phyloP scores from a whole-genome alignment of 163 green algal genomes.

The Chlorella variabilis region DNA sequence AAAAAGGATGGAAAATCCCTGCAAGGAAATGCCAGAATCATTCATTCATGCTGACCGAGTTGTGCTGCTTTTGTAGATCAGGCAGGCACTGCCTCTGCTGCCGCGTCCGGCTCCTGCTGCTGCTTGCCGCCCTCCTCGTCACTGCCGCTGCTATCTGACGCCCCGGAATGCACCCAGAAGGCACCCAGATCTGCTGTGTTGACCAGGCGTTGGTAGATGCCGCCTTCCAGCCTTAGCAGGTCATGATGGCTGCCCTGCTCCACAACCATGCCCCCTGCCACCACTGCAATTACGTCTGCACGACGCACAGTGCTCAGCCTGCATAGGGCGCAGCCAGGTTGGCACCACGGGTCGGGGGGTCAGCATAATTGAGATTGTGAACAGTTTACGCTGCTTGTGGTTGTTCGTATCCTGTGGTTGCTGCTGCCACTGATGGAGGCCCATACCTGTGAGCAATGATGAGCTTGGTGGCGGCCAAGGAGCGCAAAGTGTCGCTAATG shows the following conservation, averaged over 20 bases:
- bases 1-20: not conserved
- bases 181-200: slow-evolving; percentile 20
- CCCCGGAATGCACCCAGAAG: not conserved
- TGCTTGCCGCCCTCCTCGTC: not conserved
- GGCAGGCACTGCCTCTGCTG: too few relatives aligned
- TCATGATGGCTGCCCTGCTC: slow-evolving; percentile 64
- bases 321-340: not conserved
- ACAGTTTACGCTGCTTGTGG: too few relatives aligned
- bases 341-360: not conserved
- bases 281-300: slow-evolving; percentile 44
- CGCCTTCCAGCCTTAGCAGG: slow-evolving; percentile 48
- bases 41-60: too few relatives aligned
- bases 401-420: too few relatives aligned
- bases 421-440: too few relatives aligned
- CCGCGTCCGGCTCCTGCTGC: not conserved
- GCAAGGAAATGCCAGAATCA: too few relatives aligned
- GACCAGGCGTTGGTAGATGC: slow-evolving; percentile 52
- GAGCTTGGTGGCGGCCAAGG: slow-evolving; percentile 36
- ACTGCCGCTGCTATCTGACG: slow-evolving; percentile 1
- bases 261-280: slow-evolving; percentile 51
- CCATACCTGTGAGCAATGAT: slow-evolving; percentile 43
- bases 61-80: too few relatives aligned
- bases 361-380: too few relatives aligned
- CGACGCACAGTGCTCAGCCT: slow-evolving; percentile 41
- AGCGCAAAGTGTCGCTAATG: slow-evolving; percentile 60